These are phyloP conservation scores for Exserohilum rostratum DNA, from an alignment of 2,329 filamentous ascomycete genomes.

Conservation along the genomic window DNA sequence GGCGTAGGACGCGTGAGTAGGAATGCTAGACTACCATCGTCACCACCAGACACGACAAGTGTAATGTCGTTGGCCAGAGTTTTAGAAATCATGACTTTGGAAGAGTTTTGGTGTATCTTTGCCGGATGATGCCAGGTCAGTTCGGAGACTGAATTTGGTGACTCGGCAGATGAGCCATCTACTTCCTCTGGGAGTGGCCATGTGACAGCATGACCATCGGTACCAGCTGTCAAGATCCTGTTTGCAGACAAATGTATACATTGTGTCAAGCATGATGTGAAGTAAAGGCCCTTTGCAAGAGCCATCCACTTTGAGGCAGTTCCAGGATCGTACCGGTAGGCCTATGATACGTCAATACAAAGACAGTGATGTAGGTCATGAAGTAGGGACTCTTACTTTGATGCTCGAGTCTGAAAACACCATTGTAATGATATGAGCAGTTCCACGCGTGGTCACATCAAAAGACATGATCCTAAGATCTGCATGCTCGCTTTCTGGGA, in stretches of 20 bases:
- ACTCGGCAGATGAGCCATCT: constrained; percentile 10
- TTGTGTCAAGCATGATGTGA: constrained; percentile 73
- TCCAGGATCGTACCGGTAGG: constrained; percentile 51
- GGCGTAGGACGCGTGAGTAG: constrained; percentile 26
- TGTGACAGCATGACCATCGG: constrained; percentile 76
- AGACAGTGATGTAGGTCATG: neutral
- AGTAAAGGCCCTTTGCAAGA: constrained; percentile 50
- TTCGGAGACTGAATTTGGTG: constrained; percentile 30
- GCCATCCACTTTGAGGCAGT: constrained; percentile 43
- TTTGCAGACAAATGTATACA: constrained; percentile 48
- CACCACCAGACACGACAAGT: constrained; percentile 77
- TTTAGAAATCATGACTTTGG: constrained; percentile 64
- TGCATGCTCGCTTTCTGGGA: constrained; percentile 56
- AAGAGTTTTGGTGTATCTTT: constrained; percentile 75
- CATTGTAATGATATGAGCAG: constrained; percentile 67
- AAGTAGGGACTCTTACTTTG: constrained; percentile 52
- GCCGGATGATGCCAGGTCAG: constrained; percentile 32
- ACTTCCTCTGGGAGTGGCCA: constrained; percentile 55
- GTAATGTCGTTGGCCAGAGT: constrained; percentile 41
- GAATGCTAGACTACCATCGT: constrained; percentile 79
- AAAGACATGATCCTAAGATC: constrained; percentile 86
- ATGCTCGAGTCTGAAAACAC: constrained; percentile 84
- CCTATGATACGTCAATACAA: constrained; percentile 38
- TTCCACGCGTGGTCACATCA: constrained; percentile 56
- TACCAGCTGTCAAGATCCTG: constrained; percentile 71